Evolutionary conservation across 441 rosid genomes (phyloP), one percentile per base, ranked within the genome.

Genomic region (Bocquillonia castaneifolia): DNA sequence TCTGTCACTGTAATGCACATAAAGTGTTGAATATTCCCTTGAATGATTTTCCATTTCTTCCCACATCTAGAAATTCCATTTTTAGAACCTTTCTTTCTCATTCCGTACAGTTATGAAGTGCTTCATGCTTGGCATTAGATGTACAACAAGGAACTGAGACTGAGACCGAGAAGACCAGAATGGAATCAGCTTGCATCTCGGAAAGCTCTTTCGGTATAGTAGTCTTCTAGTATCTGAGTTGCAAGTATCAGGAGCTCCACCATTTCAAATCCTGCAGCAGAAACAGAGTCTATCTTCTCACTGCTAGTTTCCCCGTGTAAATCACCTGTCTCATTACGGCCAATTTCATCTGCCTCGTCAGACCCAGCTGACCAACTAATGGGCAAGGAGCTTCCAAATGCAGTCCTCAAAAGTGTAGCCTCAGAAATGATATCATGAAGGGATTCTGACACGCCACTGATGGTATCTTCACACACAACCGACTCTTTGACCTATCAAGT

Each of bases 191-290:
- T 48, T 69, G 66, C 64, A 42, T 64, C 71, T 68, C 36, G 59
- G 39, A 68, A 59, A 37, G 66, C 60, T n/a, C 51, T 50, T 66
- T 20, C 60, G 28, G 69, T 68, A 29, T 55, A 61, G 18, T 61
- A 64, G 68, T 78, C 88, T 78, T 82, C 83, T 74, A 92, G 67
- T 57, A 80, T 58, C 72, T 85, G 85, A 70, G 95, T 88, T 54
- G 97, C 86, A 66, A 92, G 85, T 60, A 90, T 83, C 37, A 95
- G 77, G n/a, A 95, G 95, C 76, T 95, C 96, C 78, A 95, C 97
- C 98, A 95, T 90, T 83, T 90, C 97, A 63, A 85, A 82, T 63
- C 98, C 99, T 17, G 96, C 96, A 63, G 90, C 97, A 64, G 89
- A 81, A 71, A 95, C 89, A 55, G 84, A 65, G 76, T 92, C 98